phyloP scores from a whole-genome alignment of 441 rosid genomes.

The Pelargonium myrrhifolium region DNA sequence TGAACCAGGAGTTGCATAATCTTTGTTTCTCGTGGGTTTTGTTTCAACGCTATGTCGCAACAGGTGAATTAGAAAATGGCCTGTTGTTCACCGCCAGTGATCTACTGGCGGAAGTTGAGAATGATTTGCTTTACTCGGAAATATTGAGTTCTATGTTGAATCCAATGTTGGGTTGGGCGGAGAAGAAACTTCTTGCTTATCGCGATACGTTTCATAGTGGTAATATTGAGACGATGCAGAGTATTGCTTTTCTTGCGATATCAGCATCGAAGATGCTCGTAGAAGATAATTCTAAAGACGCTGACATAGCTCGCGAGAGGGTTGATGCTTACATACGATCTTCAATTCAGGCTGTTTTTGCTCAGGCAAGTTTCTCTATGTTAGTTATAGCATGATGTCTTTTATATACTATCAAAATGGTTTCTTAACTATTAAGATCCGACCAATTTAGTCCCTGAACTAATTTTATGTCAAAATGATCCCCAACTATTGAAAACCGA shows the following conservation, averaged over 20 bases:
- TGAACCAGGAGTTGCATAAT: constrained; percentile 49
- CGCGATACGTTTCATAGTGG: constrained; percentile 45
- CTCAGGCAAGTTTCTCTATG: constrained; percentile 36
- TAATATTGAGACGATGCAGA: constrained; percentile 50
- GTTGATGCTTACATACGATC: constrained; percentile 60
- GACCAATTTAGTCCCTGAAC: neutral
- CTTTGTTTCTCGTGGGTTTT: constrained; percentile 60
- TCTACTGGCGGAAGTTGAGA: constrained; percentile 47
- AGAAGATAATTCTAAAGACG: constrained; percentile 36
- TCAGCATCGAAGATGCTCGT: constrained; percentile 39
- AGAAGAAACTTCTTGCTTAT: constrained; percentile 51
- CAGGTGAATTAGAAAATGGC: constrained; percentile 52
- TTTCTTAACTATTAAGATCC: too few species aligned
- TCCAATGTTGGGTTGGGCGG: constrained; percentile 48
- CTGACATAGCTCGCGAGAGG: constrained; percentile 31
- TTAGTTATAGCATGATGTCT: constrained; percentile 8
- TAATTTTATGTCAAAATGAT: too few species aligned
- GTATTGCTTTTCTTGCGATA: constrained; percentile 43
- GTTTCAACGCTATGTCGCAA: constrained; percentile 45
- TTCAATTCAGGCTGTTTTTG: constrained; percentile 41
- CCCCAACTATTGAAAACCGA: too few species aligned
- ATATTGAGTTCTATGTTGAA: constrained; percentile 36
- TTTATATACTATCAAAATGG: too few species aligned
- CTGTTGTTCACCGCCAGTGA: constrained; percentile 52
- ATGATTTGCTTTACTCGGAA: constrained; percentile 33